Conservation (phyloP, 306 rosid species). For the Quercus glauca region DNA sequence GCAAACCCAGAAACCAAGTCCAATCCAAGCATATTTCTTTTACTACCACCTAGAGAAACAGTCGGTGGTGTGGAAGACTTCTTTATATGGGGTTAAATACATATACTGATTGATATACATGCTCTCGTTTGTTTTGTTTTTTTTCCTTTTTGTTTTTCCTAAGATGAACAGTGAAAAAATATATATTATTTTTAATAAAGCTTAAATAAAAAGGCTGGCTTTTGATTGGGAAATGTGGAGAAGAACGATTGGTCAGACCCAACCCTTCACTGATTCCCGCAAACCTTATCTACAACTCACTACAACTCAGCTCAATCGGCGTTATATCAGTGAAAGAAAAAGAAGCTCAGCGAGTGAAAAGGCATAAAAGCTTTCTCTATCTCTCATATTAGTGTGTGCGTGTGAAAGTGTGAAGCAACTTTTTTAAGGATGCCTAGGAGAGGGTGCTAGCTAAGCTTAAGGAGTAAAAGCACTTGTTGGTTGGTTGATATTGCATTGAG, state of each 20-base stretch:
- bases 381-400: neutral
- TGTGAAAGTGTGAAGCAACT: slow-evolving; percentile 28
- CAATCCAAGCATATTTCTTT: slow-evolving; percentile 27
- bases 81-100: neutral
- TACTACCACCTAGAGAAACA: neutral
- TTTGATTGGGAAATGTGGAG: slow-evolving; percentile 51
- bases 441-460: slow-evolving; percentile 18
- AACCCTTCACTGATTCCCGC: slow-evolving; percentile 41
- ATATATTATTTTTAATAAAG: neutral
- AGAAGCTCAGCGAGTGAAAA: neutral
- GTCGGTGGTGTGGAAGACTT: neutral
- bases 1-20: slow-evolving; percentile 27
- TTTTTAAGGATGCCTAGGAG: slow-evolving; percentile 29
- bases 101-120: slow-evolving; percentile 11
- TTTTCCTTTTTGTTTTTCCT: neutral
- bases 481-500: slow-evolving; percentile 35
- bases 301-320: slow-evolving; percentile 30
- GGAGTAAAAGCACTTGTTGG: slow-evolving; percentile 25
- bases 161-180: neutral
- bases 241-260: slow-evolving; percentile 33
- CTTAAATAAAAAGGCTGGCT: slow-evolving; percentile 29
- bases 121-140: neutral
- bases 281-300: slow-evolving; percentile 56
- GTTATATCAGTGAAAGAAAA: neutral
- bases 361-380: neutral